Evolutionary conservation across 2,329 filamentous ascomycete genomes (phyloP).

Genomic region (Escovopsis sp.): DNA sequence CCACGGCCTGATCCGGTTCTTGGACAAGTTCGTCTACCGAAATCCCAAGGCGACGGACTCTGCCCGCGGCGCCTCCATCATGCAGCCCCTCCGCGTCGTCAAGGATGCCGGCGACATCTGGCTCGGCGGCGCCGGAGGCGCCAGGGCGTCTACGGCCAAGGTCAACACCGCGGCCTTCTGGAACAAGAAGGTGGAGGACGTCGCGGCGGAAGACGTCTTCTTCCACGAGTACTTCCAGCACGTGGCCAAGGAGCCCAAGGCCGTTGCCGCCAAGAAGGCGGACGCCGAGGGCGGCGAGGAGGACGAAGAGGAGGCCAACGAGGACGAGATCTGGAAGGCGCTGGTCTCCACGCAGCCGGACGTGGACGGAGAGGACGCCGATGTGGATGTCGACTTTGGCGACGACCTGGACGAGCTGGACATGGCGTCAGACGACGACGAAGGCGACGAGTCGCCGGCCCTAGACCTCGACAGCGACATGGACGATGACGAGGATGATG

Average conservation of each 20-base stretch:
- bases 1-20: constrained; percentile 85
- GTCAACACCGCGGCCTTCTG: constrained; percentile 87
- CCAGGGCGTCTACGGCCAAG: constrained; percentile 21
- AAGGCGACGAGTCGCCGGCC: constrained; percentile 22
- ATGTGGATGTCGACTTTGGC: constrained; percentile 33
- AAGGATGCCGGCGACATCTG: constrained; percentile 41
- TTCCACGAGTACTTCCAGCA: constrained; percentile 94
- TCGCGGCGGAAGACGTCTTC: constrained; percentile 87
- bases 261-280: constrained; percentile 28
- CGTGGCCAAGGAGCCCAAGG: constrained; percentile 46
- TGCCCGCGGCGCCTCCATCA: constrained; percentile 74
- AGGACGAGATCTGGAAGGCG: constrained; percentile 82
- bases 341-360: constrained; percentile 71
- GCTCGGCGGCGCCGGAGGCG: constrained; percentile 37
- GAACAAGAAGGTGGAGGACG: constrained; percentile 75
- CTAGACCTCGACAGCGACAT: constrained; percentile 29
- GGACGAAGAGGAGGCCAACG: constrained; percentile 39
- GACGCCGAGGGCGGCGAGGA: constrained; percentile 36
- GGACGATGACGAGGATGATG: constrained; percentile 28
- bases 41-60: constrained; percentile 62
- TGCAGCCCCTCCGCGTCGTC: constrained; percentile 65
- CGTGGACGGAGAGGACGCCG: constrained; percentile 31
- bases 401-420: constrained; percentile 34
- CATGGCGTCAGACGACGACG: constrained; percentile 35
- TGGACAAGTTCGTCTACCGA: constrained; percentile 97